phyloP scores from a whole-genome alignment of 2,329 filamentous ascomycete genomes.

The Cordyceps pruinosa region DNA sequence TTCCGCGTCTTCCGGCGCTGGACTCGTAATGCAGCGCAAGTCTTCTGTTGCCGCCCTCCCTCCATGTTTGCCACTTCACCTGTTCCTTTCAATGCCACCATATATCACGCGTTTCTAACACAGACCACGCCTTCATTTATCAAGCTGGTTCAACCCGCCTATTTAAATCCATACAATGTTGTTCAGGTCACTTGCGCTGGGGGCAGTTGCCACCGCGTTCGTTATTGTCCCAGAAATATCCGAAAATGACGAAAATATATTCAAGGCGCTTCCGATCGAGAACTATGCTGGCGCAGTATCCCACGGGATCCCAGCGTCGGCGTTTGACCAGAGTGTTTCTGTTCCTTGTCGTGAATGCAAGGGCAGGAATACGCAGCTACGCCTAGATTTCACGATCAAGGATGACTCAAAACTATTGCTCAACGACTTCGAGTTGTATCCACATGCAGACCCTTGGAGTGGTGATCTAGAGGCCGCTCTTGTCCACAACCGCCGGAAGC shows the following conservation, averaged over 20 bases:
- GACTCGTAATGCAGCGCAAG: not conserved
- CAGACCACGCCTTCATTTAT: not conserved
- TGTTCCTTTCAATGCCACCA: not conserved
- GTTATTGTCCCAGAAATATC: constrained; percentile 46
- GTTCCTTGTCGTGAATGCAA: constrained; percentile 50
- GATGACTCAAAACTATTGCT: constrained; percentile 43
- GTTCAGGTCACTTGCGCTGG: constrained; percentile 26
- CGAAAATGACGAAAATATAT: constrained; percentile 34
- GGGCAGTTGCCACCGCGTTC: constrained; percentile 37
- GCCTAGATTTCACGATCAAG: constrained; percentile 49
- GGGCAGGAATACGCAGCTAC: constrained; percentile 38
- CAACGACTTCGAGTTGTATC: constrained; percentile 56
- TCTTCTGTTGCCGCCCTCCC: not conserved
- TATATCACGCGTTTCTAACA: not conserved
- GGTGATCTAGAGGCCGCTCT: constrained; percentile 40
- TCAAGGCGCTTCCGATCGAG: constrained; percentile 33
- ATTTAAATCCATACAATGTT: constrained; percentile 21
- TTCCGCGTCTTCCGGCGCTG: constrained; percentile 11
- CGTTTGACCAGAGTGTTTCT: constrained; percentile 34
- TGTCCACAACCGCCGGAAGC: constrained; percentile 31
- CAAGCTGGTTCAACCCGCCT: too few species aligned
- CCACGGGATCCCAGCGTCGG: constrained; percentile 29
- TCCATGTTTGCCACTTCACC: not conserved
- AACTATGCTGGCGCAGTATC: constrained; percentile 20
- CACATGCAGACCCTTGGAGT: constrained; percentile 40